Base-by-base conservation (phyloP, 257 asterid species). In the Solanum rostratum region DNA sequence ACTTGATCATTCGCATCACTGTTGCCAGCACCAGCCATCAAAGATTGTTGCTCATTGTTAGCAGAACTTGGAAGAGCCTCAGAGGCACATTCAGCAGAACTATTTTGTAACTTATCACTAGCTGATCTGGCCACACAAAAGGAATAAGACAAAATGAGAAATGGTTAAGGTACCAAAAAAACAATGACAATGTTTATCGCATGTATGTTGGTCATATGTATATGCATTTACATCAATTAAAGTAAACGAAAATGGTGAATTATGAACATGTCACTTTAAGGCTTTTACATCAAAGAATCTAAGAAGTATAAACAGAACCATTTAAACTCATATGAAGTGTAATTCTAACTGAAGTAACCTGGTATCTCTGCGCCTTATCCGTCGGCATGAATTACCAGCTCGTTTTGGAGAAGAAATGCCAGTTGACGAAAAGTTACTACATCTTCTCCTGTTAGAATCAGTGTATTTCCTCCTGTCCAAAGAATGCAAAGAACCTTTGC, bases 341-440 rank as follows among this genome's bases (percentile, higher is more conserved):
- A 74, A 4, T 15, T 60, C 65, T 20, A 85, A 74, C 82, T 3
- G 90, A 85, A 86, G 84, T 71, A 69, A 96, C 98, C 98, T 89
- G 45, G 88, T 82, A 68, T 97, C 96, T 87, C 92, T 87, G 91
- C 88, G 95, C 85, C 92, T 89, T 92, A 95, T 90, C 85, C 93
- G 92, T 8, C 97, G 95, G 85, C 98, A 95, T 84, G 99, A 97
- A 91, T 97, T 97, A 79, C 95, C 98, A 74, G 50, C 86, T 83
- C 92, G 92, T 87, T 93, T 94, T 13, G 91, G 86, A 55, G 94
- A 92, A 74, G 91, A 88, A 84, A 74, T 46, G 60, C 89, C 73
- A 87, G 80, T 89, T 22, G 93, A 92, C 24, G 94, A 70, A 90
- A 91, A 91, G 86, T 89, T 89, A 86, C 81, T 89, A 86, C 62